Base-by-base conservation (phyloP, 2,329 filamentous ascomycete genomes). In the Huntiella moniliformis region DNA sequence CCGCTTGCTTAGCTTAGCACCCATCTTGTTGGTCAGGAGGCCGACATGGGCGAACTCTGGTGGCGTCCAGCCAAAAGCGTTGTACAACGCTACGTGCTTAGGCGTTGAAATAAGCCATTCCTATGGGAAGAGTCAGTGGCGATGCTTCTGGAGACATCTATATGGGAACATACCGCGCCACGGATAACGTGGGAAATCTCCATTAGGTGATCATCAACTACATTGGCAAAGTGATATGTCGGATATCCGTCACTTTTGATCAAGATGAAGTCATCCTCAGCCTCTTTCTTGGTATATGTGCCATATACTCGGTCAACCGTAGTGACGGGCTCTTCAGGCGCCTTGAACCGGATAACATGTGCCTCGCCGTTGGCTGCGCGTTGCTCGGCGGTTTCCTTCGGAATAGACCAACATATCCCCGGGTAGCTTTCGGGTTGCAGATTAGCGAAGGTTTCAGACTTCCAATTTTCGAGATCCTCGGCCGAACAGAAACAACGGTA, bases 81-180 rank as follows among this genome's bases (percentile, higher is more conserved):
- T 62, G 57, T 91, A 91, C n/a, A 91, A 59, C 37, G 71, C 67
- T 38, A 74, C 59, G 54, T 79, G 74, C 51, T 71, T 82, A 1
- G 87, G 86, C 0, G 91, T 96, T 0, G 87, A 94, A 32, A 88
- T 76, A 63, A 98, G 81, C 91, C 91, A 98, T 71, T 98, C 91
- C 70, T 82, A 45, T 46, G 31, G 33, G 5, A 18, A 32, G 3
- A 7, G 45, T 44, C 8, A 51, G 17, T 17, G 34, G n/a, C 4
- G 4, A 28, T 12, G 17, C n/a, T 28, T 4, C 12, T 51, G 34
- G 15, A 16, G 12, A 22, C 2, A 28, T 32, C 16, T 15, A 34
- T 11, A 4, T 3, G 3, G 4, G 8, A 28, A 61, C 71, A 55
- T 62, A 82, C 79, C 18, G 81, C 79, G 45, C 88, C 91, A 37